These are phyloP conservation scores for Cyathus striatus DNA, from an alignment of 768 basidiomycete genomes.

Conservation along the genomic window DNA sequence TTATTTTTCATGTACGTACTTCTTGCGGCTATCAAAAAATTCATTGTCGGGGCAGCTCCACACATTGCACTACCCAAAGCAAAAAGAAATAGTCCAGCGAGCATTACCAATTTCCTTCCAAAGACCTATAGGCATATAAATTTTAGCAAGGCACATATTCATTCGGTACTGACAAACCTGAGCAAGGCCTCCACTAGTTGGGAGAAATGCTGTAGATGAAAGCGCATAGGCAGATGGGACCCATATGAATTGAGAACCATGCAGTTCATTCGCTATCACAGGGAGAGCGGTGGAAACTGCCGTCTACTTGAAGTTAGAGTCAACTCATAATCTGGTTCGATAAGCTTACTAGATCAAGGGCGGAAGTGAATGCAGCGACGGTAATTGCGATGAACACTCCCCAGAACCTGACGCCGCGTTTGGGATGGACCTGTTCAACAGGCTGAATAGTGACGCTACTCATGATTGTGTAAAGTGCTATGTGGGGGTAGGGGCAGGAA, in stretches of 20 bases:
- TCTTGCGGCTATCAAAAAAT: conserved; percentile 37
- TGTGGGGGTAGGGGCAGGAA: too few species aligned
- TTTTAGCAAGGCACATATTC: neutral
- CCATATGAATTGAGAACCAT: neutral
- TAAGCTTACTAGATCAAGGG: neutral
- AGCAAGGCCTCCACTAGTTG: conserved; percentile 23
- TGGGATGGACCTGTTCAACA: too few species aligned
- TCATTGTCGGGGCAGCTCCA: conserved; percentile 35
- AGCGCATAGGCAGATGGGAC: neutral
- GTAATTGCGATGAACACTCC: neutral
- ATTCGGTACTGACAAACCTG: conserved; percentile 6
- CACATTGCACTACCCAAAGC: conserved; percentile 39
- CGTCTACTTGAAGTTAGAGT: neutral
- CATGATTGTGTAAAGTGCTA: too few species aligned
- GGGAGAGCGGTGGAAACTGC: neutral
- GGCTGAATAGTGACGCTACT: too few species aligned
- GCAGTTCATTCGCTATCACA: neutral
- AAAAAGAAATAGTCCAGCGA: conserved; percentile 28
- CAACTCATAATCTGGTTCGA: neutral
- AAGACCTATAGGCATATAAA: conserved; percentile 12
- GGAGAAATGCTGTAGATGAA: conserved; percentile 31
- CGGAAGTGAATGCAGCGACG: neutral
- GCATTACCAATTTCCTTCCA: conserved; percentile 29
- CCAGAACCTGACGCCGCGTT: neutral
- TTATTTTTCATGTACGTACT: conserved; percentile 8